Evolutionary conservation across 2,329 filamentous ascomycete genomes (phyloP), one percentile per base, ranked within the genome.

Genomic region (Penicillium sp.): DNA sequence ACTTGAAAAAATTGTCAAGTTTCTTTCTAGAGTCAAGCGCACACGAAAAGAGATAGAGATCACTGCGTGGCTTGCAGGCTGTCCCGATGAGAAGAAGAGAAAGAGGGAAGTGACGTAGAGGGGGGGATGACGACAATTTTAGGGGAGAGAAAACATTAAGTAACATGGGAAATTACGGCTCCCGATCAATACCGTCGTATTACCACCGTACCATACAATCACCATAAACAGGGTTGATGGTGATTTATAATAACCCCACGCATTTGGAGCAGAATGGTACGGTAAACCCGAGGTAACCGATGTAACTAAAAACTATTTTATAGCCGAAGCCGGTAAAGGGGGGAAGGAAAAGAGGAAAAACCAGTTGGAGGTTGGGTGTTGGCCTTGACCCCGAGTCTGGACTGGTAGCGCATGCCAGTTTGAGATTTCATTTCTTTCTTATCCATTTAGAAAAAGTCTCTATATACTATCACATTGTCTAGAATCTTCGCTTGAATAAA

Each of bases 91-190:
- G 60, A 62, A 59, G 62, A 65, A 65, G 65, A 59, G 62, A 63
- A 67, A 60, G 49, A 58, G 62, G 62, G 35, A 62, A 69, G 72
- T 75, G 73, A 75, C 73, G 72, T 74, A 75, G 73, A 71, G 69
- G 50, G 50, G 50, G 50, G 70, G 64, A 69, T 66, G 62, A 65
- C 64, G 64, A 66, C 62, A 68, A 59, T 67, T 72, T 73, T 72
- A 69, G 70, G 70, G 70, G 67, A 57, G 54, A 45, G 47, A 52
- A 60, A 60, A 60, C 55, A 58, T 56, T 57, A 62, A 47, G 52
- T 54, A 54, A 46, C 42, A 33, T 33, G 35, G 49, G 29, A 52
- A 44, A 19, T 51, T 39, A 39, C 23, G 13, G 23, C 16, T 14
- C 19, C 39, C 19, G 9, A 4, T 23, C 39, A 23, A 42, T 42